Evolutionary conservation across 208 protist genomes (phyloP), one percentile per base, ranked within the genome.

Genomic region (Leishmania tropica): DNA sequence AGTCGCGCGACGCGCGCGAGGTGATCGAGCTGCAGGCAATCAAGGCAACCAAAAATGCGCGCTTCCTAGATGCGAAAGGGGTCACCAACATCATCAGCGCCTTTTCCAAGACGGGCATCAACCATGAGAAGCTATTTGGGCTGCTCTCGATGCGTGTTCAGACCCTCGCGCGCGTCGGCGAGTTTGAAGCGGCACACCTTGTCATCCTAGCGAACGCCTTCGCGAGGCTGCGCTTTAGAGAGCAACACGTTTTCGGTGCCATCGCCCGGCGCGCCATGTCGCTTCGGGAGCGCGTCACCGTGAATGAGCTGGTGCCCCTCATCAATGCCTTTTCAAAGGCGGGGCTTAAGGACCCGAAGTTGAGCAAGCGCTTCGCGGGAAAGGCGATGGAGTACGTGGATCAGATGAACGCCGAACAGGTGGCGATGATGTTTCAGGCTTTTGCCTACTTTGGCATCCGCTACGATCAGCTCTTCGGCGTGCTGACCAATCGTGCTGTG

Each of bases 381-480:
- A 98, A 98, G 83, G 92, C 92, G 81, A 97, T 98, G 93, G 94
- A 98, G 89, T 97, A 97, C 72, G 93, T 96, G 51, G 95, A 98
- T 56, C 90, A 96, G 83, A 98, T 98, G 95, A 96, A 93, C 79
- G 95, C 95, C 24, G 93, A 96, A 71, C 93, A 98, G 80, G 95
- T 98, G 75, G 83, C 94, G n/a, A 72, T 88, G 21, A 93, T 96
- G 86, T 98, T 98, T 68, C 90, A 97, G 85, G 93, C 95, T 4
- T 98, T 98, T 78, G 94, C 92, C 31, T 88, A 88, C 81, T 97
- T 98, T 81, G 95, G 95, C 67, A 96, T 98, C 58, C 94, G 94
- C 58, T 98, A 98, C 87, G 95, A 98, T 80, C 95, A 98, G 84
- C 89, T 98, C 64, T 98, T 98, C 81, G 95, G 95, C 35, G 94